These are phyloP conservation scores for Aphanomyces stellatus DNA, from an alignment of 352 stramenopile species.

Conservation along the genomic window DNA sequence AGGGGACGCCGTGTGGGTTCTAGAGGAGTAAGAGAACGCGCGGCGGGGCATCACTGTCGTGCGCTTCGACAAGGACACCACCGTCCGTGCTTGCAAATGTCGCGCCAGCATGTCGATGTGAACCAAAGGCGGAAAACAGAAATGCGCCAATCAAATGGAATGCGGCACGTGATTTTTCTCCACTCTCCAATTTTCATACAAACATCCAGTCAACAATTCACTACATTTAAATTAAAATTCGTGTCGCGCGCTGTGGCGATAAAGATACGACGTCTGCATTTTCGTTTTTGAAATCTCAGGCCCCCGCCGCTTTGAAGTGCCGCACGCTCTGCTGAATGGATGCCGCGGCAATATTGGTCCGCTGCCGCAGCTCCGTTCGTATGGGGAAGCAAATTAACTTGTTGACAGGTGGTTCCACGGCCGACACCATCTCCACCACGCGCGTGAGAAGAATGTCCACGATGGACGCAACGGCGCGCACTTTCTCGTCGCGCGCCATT, in stretches of 20 bases:
- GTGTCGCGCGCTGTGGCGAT: too few species aligned
- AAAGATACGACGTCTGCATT: neutral
- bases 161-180: too few species aligned
- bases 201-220: too few species aligned
- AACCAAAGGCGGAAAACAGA: too few species aligned
- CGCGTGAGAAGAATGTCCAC: neutral
- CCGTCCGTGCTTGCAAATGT: neutral
- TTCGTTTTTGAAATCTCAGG: too few species aligned
- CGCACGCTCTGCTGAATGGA: conserved; percentile 11
- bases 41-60: neutral
- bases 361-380: conserved; percentile 12
- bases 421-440: neutral
- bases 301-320: neutral
- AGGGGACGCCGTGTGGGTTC: neutral
- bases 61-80: neutral
- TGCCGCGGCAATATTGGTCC: neutral
- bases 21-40: neutral
- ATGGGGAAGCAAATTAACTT: conserved; percentile 5
- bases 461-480: neutral
- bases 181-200: too few species aligned
- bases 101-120: neutral
- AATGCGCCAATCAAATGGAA: too few species aligned
- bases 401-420: neutral
- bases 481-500: neutral
- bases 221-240: neutral